Evolutionary conservation across 2,329 filamentous ascomycete genomes (phyloP), one percentile per base, ranked within the genome.

Genomic region (Coniochaeta sp.): DNA sequence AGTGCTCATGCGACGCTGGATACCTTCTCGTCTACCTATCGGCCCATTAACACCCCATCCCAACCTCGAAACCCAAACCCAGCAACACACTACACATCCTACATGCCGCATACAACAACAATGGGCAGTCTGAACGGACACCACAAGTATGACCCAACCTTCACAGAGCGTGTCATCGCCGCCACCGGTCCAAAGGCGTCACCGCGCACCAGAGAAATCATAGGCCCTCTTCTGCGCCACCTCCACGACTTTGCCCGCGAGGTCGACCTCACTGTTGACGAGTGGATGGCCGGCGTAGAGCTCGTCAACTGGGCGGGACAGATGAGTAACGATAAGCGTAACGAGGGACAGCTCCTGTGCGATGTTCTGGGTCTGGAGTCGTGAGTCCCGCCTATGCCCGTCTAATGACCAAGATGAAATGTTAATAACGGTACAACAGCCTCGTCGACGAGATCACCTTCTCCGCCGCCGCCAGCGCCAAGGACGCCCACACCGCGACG

Each of bases 401-500:
- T n/a, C 6, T 30, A n/a, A 38, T 22, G 26, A 9, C 9, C 10
- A 26, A 4, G 30, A 45, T 35, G 20, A 1, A 16, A 16, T 65
- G 64, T n/a, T 42, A n/a, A 47, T 30, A 28, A 27, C 13, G 8
- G 18, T 7, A 24, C 22, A 12, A 4, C 16, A 62, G 61, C 1
- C 69, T 79, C 6, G 80, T 85, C 50, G 82, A 86, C 58, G 80
- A 84, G 59, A 85, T 86, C 58, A 84, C 82, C 24, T 80, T 78
- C 67, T 79, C 78, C 42, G 77, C 76, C 7, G 69, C 73, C 27
- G 67, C 71, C 55, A 51, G 52, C 30, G 48, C 53, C 33, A 52
- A 46, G 51, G 67, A 67, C 38, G 72, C 77, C 33, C 71, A 78
- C 35, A 85, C 82, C 4, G 73, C 80, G 14, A 82, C 81, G 14